Conservation (phyloP, 2,329 filamentous ascomycete genomes). For the Pestalotiopsis sp. region DNA sequence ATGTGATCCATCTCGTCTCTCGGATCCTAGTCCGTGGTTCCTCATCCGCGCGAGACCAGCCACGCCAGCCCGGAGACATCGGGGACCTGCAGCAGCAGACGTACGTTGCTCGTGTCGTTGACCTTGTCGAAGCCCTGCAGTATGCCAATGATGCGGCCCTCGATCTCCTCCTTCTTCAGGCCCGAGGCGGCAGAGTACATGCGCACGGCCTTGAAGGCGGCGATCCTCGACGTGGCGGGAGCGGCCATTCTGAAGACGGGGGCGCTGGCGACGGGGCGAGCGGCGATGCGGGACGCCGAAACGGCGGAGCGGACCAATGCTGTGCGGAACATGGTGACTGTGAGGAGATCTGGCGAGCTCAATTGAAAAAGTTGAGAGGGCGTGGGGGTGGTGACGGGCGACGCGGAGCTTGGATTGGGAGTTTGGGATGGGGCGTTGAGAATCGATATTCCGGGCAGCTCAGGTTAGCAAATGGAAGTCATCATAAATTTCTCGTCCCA, state of each 20-base stretch:
- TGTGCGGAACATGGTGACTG: slow-evolving; percentile 80
- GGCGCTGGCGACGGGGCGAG: slow-evolving; percentile 59
- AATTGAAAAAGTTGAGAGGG: slow-evolving; percentile 12
- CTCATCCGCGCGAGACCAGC: not conserved
- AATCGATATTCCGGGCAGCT: not conserved
- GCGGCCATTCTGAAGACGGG: slow-evolving; percentile 50
- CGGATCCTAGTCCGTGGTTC: not conserved
- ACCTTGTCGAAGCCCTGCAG: slow-evolving; percentile 98
- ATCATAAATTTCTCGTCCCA: slow-evolving; percentile 36
- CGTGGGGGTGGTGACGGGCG: not conserved
- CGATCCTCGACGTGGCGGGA: slow-evolving; percentile 59
- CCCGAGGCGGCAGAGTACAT: slow-evolving; percentile 84
- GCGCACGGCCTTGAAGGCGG: slow-evolving; percentile 69
- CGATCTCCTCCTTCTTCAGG: slow-evolving; percentile 80
- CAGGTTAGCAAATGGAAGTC: slow-evolving; percentile 21
- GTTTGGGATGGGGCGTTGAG: slow-evolving; percentile 11
- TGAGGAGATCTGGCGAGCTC: slow-evolving; percentile 12
- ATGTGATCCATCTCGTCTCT: not conserved
- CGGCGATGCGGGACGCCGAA: slow-evolving; percentile 52
- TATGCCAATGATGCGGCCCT: slow-evolving; percentile 89
- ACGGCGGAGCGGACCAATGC: slow-evolving; percentile 78
- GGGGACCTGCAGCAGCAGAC: slow-evolving; percentile 22
- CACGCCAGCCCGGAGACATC: not conserved
- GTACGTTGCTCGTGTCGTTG: slow-evolving; percentile 64
- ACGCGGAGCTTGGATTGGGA: slow-evolving; percentile 12